A percentile compares a stretch with the other conserved stretches of the same genome.
phyloP scores from a whole-genome alignment of 2,329 filamentous ascomycete species.

The Penicillium corylophilum region DNA sequence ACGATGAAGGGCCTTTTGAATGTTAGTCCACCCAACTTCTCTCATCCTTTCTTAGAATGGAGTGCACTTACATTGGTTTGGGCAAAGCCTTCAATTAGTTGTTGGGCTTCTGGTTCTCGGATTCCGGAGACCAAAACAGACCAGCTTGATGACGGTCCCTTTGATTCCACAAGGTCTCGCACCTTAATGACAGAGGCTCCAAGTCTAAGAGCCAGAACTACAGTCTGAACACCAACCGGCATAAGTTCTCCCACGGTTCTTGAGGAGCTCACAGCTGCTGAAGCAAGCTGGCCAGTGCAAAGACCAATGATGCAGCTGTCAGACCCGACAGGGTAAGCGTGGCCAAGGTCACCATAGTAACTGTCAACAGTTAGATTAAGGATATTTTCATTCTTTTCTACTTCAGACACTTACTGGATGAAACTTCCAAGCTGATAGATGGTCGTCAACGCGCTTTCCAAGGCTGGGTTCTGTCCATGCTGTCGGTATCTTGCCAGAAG shows the following conservation, averaged over 20 bases:
- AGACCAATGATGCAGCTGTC: conserved; percentile 42
- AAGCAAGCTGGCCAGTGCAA: conserved; percentile 45
- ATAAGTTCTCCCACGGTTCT: conserved; percentile 44
- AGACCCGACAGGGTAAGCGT: conserved; percentile 40
- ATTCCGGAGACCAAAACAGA: conserved; percentile 43
- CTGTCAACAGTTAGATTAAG: conserved; percentile 28
- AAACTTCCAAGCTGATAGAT: conserved; percentile 46
- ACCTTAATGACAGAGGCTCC: conserved; percentile 42
- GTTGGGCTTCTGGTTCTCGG: conserved; percentile 30
- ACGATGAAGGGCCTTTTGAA: conserved; percentile 44
- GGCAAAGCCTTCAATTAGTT: conserved; percentile 26
- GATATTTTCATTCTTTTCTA: not conserved
- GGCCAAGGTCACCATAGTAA: conserved; percentile 43
- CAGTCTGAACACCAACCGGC: conserved; percentile 42
- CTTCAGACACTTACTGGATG: conserved; percentile 39
- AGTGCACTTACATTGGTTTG: conserved; percentile 25
- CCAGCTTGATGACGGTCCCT: conserved; percentile 36
- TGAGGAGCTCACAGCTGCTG: conserved; percentile 41
- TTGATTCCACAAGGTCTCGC: conserved; percentile 36
- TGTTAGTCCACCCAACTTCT: conserved; percentile 1
- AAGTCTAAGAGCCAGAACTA: conserved; percentile 45
- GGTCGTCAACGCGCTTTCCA: conserved; percentile 46
- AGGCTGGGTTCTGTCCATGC: conserved; percentile 36
- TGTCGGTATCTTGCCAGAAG: conserved; percentile 36
- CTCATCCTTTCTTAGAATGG: not conserved